Percentiles rank a stretch among this genome's conserved stretches.
phyloP scores from a whole-genome alignment of 23 red algal species.

The Pyropia haitanensis region DNA sequence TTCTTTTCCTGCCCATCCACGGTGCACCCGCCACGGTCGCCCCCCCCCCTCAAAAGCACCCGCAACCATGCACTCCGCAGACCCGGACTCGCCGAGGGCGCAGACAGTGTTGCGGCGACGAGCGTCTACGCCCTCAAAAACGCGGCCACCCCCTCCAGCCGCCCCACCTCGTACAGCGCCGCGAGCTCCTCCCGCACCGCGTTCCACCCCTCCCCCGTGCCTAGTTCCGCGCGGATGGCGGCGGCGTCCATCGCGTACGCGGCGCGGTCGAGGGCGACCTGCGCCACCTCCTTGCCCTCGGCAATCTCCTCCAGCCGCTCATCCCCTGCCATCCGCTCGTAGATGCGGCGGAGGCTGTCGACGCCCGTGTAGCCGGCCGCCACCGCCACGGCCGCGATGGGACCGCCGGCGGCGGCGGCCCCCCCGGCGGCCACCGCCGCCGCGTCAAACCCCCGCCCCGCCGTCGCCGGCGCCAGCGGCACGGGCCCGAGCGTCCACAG shows the following conservation, averaged over 20 bases:
- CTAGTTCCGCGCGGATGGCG: conserved; percentile 17
- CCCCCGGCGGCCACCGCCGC: too few relatives aligned
- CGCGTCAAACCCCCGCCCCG: too few relatives aligned
- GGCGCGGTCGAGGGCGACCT: conserved; percentile 83
- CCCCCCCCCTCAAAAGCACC: too few relatives aligned
- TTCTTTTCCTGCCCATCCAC: too few relatives aligned
- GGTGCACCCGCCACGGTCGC: too few relatives aligned
- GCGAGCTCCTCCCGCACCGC: conserved; percentile 40
- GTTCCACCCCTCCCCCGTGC: conserved; percentile 23
- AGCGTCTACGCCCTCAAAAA: conserved; percentile 47
- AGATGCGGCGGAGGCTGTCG: conserved; percentile 54
- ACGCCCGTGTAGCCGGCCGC: conserved; percentile 64
- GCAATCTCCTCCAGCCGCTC: conserved; percentile 63
- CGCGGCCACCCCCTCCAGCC: conserved; percentile 57
- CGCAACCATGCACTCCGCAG: too few relatives aligned
- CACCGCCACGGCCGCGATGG: conserved; percentile 17
- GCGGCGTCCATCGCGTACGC: conserved; percentile 63
- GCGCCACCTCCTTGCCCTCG: conserved; percentile 72
- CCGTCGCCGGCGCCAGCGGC: too few relatives aligned
- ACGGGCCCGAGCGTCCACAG: conserved; percentile 54
- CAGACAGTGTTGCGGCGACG: not conserved
- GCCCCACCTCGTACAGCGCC: conserved; percentile 53
- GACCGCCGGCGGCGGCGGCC: not conserved
- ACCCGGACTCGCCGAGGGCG: not conserved
- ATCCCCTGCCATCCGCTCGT: conserved; percentile 64